Evolutionary conservation across 2,329 filamentous ascomycete genomes (phyloP), one percentile per base, ranked within the genome.

Genomic region (Colletotrichum filicis): DNA sequence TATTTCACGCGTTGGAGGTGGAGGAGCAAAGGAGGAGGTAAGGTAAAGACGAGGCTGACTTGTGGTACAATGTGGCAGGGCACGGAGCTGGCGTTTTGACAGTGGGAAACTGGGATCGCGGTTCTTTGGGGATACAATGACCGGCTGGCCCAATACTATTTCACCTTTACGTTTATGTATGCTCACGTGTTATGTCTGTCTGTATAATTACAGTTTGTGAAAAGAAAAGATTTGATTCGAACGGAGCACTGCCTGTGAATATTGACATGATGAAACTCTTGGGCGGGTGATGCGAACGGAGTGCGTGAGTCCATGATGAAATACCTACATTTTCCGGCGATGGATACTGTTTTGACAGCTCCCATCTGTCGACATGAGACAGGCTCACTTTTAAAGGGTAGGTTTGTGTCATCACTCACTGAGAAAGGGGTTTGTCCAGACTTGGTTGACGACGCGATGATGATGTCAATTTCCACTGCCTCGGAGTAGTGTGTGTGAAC

Each of bases 21-120:
- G 24, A 49, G 35, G 32, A 35, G 19, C n/a, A 14, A 42, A 42
- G 14, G 5, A 57, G 24, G 55, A 28, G 12, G 42, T 14, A 37
- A 24, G 62, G n/a, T 8, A 9, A 28, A 7, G 35, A 35, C 19
- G 22, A 22, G 26, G 22, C 49, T 60, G 66, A 32, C 42, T 68
- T 35, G 59, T 56, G 53, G 46, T 56, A 22, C 6, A 42, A 16
- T 42, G 65, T 30, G 37, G 28, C 28, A 30, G 71, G 57, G 63
- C 71, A 72, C 52, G 30, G 37, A 56, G 68, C 59, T 68, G 71
- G 68, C 68, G 68, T 74, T 74, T 74, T 37, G 22, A 35, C 32
- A 56, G 57, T 74, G 71, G 68, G 52, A 74, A 63, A 46, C 42
- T 26, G 37, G 16, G 37, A 42, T 46, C 24, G 46, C 63, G 62